Evolutionary conservation across 805 yeast species (phyloP), one percentile per base, ranked within the genome.

Genomic region (Blastobotrys peoriensis): DNA sequence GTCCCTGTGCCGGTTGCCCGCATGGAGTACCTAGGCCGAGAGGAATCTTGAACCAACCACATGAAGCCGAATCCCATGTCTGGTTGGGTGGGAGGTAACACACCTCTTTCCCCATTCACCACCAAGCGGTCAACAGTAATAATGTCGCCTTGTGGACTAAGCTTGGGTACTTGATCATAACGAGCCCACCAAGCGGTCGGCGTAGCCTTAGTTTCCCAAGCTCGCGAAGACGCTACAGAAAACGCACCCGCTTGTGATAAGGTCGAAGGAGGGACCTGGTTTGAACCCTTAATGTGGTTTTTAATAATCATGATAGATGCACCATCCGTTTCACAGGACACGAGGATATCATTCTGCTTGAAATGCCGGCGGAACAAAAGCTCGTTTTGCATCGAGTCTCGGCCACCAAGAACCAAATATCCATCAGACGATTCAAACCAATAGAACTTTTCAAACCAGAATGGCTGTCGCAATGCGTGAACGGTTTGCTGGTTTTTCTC

Each of bases 381-480:
- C 55, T 89, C 96, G 3, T 78, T 73, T 60, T 91, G 98, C 3
- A 76, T 61, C 18, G 72, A 75, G 59, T 93, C 96, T 51, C 87
- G 78, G 1, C 97, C 98, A 38, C 89, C 87, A 44, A 93, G 63
- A 47, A 94, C 84, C 40, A 93, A 66, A 58, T 84, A 88, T 0
- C 93, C 89, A 59, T 91, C 98, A 52, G 82, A 79, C 0, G 96
- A 77, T n/a, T 89, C 70, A 58, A 93, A 93, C 98, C 98, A 93
- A 57, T 73, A 79, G 62, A 82, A 91, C 63, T 91, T 93, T 60
- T 93, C 98, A 67, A 93, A 93, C 86, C 96, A 89, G 59, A 71
- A 81, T 38, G 86, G 87, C 3, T 76, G 70, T 38, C 97, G 74
- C 25, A 84, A 67, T 33, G 75, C 78, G 49, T 76, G 80, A 45